Conservation (phyloP, 1,139 yeast species). For the Wickerhamomyces sp. region DNA sequence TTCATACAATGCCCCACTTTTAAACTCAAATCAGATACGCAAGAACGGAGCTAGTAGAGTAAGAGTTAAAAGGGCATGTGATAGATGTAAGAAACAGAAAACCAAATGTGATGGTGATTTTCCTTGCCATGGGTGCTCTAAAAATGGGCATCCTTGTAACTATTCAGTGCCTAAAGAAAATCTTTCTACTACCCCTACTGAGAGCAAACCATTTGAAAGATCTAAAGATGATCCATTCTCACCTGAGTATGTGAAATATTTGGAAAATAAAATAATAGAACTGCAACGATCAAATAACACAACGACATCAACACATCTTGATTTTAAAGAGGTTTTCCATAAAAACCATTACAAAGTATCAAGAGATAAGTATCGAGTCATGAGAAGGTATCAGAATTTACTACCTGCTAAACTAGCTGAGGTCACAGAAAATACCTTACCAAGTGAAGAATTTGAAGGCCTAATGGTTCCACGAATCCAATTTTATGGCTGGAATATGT, state of each 20-base stretch:
- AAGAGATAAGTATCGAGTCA: slow-evolving; percentile 44
- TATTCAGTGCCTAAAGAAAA: slow-evolving; percentile 11
- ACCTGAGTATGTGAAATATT: slow-evolving; percentile 8
- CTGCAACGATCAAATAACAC: slow-evolving; percentile 5
- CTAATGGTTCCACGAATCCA: slow-evolving; percentile 53
- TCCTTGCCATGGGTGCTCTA: slow-evolving; percentile 51
- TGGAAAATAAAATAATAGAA: slow-evolving; percentile 12
- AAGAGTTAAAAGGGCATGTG: slow-evolving; percentile 58
- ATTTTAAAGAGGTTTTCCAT: slow-evolving; percentile 9
- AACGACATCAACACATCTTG: neutral
- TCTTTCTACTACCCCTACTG: neutral
- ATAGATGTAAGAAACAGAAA: slow-evolving; percentile 54
- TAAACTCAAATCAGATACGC: neutral
- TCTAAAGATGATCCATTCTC: neutral
- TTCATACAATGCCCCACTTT: neutral
- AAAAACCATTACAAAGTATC: slow-evolving; percentile 23
- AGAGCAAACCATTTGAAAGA: neutral
- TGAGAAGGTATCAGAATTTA: slow-evolving; percentile 46
- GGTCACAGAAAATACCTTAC: slow-evolving; percentile 34
- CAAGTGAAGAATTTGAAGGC: slow-evolving; percentile 32
- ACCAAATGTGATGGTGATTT: slow-evolving; percentile 56
- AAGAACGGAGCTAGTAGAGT: slow-evolving; percentile 24
- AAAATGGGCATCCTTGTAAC: slow-evolving; percentile 40
- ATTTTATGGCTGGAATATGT: slow-evolving; percentile 64
- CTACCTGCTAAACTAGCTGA: slow-evolving; percentile 43